phyloP scores from a whole-genome alignment of 2,329 filamentous ascomycete species.

The Ophiocordyceps robertsii region DNA sequence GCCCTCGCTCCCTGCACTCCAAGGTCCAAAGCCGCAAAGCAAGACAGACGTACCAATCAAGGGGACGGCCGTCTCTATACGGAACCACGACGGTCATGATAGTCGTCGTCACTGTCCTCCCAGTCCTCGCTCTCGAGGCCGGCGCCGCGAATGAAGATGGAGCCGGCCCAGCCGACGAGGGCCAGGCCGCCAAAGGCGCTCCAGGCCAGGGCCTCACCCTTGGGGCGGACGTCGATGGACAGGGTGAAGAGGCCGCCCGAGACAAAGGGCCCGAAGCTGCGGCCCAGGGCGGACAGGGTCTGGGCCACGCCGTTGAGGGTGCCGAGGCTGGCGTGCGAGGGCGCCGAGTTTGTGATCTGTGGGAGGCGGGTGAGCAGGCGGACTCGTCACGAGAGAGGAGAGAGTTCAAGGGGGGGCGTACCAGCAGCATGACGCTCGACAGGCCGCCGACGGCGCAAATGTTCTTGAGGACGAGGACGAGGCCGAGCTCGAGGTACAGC shows the following conservation, averaged over 20 bases:
- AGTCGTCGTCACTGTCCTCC: conserved; percentile 11
- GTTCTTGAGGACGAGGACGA: conserved; percentile 76
- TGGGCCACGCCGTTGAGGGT: conserved; percentile 90
- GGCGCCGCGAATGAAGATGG: conserved; percentile 59
- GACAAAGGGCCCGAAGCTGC: conserved; percentile 77
- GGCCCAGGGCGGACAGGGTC: conserved; percentile 79
- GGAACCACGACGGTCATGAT: neutral
- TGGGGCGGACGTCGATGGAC: conserved; percentile 57
- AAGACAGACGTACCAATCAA: no score
- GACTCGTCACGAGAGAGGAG: neutral
- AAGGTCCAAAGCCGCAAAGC: no score
- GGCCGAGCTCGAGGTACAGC: conserved; percentile 70
- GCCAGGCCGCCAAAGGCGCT: conserved; percentile 76
- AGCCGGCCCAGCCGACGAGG: conserved; percentile 66
- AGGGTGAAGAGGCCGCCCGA: conserved; percentile 79
- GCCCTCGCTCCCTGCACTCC: no score
- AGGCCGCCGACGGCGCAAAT: conserved; percentile 80
- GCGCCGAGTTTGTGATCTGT: conserved; percentile 89
- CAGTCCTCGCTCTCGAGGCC: conserved; percentile 47
- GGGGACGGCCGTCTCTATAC: neutral
- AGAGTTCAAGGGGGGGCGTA: conserved; percentile 31
- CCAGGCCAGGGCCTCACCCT: conserved; percentile 77
- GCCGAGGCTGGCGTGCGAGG: conserved; percentile 72
- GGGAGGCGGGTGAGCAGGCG: neutral
- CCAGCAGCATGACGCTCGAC: conserved; percentile 76